Evolutionary conservation across 805 yeast genomes (phyloP).

Genomic region (Candida schatavii): DNA sequence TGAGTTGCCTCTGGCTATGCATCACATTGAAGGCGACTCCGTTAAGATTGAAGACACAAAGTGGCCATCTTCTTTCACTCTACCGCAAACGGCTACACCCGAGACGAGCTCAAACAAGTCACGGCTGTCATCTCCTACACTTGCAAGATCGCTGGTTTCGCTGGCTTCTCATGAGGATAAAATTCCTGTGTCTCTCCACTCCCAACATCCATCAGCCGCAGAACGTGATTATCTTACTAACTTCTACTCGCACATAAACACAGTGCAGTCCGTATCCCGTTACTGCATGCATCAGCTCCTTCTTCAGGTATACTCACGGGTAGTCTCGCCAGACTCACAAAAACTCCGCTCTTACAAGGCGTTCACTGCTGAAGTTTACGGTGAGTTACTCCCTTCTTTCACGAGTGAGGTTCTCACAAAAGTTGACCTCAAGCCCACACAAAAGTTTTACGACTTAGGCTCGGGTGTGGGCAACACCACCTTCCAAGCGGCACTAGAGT

Average conservation of each 20-base stretch:
- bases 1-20: too few relatives aligned
- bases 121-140: too few relatives aligned
- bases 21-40: not conserved
- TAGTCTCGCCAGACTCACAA: slow-evolving; percentile 71
- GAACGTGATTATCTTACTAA: slow-evolving; percentile 3
- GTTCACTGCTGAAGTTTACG: slow-evolving; percentile 87
- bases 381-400: slow-evolving; percentile 81
- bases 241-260: slow-evolving; percentile 20
- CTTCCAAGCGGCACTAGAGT: slow-evolving; percentile 83
- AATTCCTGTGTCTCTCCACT: not conserved
- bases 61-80: too few relatives aligned
- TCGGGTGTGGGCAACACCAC: slow-evolving; percentile 95
- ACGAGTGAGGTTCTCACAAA: slow-evolving; percentile 59
- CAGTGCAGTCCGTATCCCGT: slow-evolving; percentile 25
- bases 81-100: too few relatives aligned
- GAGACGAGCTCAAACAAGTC: too few relatives aligned
- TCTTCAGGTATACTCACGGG: slow-evolving; percentile 69
- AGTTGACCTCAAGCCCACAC: slow-evolving; percentile 51
- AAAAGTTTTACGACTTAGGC: slow-evolving; percentile 82
- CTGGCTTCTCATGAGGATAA: slow-evolving; percentile 1
- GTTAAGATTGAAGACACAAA: too few relatives aligned
- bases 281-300: slow-evolving; percentile 63
- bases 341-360: slow-evolving; percentile 73
- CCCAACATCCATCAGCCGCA: not conserved
- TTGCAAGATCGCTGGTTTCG: too few relatives aligned